Conservation (phyloP, 352 stramenopile species). For the Phytophthora constricta region DNA sequence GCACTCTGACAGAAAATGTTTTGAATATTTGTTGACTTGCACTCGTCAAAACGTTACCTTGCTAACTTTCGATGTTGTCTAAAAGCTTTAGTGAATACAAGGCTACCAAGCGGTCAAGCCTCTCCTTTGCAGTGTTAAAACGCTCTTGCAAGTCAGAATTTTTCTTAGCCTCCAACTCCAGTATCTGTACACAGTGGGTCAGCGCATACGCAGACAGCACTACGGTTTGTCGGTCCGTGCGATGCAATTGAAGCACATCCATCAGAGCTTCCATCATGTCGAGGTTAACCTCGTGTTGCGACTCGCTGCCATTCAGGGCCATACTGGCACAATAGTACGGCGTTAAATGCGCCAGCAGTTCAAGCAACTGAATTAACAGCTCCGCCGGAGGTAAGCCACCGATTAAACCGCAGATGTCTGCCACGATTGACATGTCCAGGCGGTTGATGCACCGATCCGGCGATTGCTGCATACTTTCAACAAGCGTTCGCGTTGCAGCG, state of each 20-base stretch:
- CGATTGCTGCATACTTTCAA: neutral
- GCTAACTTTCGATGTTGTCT: no score
- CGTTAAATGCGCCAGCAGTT: neutral
- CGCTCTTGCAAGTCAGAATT: neutral
- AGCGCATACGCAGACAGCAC: neutral
- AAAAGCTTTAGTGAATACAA: neutral
- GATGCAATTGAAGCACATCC: neutral
- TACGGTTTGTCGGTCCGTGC: neutral
- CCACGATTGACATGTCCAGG: neutral
- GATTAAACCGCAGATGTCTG: neutral
- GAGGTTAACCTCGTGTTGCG: neutral
- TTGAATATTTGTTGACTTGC: no score
- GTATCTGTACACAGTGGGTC: neutral
- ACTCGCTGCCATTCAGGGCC: neutral
- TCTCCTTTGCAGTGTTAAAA: neutral
- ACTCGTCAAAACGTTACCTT: no score
- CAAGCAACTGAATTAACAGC: neutral
- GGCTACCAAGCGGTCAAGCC: neutral
- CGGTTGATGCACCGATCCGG: neutral
- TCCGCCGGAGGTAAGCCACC: neutral
- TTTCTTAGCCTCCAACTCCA: neutral
- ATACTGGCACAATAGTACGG: neutral
- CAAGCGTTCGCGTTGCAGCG: neutral
- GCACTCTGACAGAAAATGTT: no score
- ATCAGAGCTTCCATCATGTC: neutral